Evolutionary conservation across 495 filamentous ascomycete species (phyloP).

Genomic region (Pyrenopolyporus hunteri): DNA sequence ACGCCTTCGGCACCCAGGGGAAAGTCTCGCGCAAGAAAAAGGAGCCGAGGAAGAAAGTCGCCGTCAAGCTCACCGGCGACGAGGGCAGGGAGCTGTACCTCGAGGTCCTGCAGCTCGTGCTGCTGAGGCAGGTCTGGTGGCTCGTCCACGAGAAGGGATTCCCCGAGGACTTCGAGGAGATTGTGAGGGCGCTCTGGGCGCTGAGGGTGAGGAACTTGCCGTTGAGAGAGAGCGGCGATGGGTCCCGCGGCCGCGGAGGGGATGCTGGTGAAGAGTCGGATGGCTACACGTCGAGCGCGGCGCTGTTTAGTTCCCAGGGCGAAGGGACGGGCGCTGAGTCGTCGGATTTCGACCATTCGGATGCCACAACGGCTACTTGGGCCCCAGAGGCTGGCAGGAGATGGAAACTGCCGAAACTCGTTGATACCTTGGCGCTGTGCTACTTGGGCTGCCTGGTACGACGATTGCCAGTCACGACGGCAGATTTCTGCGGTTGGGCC

Average conservation of each 20-base stretch:
- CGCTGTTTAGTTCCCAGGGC: conserved; percentile 50
- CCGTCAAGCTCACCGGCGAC: conserved; percentile 65
- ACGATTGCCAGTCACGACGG: conserved; percentile 51
- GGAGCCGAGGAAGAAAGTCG: conserved; percentile 60
- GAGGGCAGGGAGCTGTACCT: conserved; percentile 78
- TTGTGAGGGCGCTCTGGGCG: conserved; percentile 60
- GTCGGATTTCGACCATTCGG: conserved; percentile 29
- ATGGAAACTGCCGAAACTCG: conserved; percentile 49
- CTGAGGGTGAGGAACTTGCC: conserved; percentile 50
- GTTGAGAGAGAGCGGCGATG: conserved; percentile 32
- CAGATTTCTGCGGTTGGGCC: conserved; percentile 53
- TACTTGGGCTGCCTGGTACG: conserved; percentile 54
- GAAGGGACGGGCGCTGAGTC: conserved; percentile 26
- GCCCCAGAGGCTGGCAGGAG: conserved; percentile 34
- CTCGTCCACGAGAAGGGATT: conserved; percentile 52
- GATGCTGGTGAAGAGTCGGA: conserved; percentile 13
- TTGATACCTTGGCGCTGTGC: conserved; percentile 53
- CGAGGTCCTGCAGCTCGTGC: conserved; percentile 81
- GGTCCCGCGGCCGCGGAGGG: not conserved
- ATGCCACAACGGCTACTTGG: conserved; percentile 35
- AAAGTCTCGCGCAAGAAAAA: conserved; percentile 49
- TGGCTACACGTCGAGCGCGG: conserved; percentile 12
- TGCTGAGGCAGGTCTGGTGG: conserved; percentile 50
- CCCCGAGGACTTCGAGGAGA: conserved; percentile 52
- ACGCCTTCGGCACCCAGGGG: conserved; percentile 72